Percentiles rank a stretch among this genome's conserved stretches.
Evolutionary conservation across 768 basidiomycete species (phyloP).

Genomic region (Kwoniella newhampshirensis): DNA sequence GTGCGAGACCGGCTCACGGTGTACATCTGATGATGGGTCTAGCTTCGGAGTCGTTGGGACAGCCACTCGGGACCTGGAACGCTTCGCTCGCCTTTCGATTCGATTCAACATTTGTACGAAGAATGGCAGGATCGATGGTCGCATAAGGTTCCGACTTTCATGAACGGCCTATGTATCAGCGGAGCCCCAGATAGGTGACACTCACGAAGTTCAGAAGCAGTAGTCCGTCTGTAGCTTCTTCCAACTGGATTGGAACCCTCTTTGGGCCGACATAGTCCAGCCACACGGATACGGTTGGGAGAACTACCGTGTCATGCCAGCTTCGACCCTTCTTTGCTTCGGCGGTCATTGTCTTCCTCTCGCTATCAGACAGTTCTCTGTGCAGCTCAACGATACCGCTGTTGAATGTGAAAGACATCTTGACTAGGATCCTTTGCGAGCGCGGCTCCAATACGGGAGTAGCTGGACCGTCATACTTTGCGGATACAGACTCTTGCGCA

Average conservation of each 20-base stretch:
- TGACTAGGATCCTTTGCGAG: slow-evolving; percentile 33
- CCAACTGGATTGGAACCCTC: neutral
- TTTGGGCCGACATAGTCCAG: slow-evolving; percentile 36
- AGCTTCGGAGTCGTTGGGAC: slow-evolving; percentile 1
- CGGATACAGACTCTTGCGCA: slow-evolving; percentile 19
- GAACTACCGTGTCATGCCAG: slow-evolving; percentile 66
- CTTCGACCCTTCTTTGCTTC: slow-evolving; percentile 59
- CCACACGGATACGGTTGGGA: slow-evolving; percentile 47
- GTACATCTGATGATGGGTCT: neutral
- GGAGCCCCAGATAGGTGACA: neutral
- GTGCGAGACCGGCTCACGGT: neutral
- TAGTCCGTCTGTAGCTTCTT: slow-evolving; percentile 54
- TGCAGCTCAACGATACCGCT: slow-evolving; percentile 82
- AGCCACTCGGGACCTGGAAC: neutral
- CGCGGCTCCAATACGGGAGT: slow-evolving; percentile 12
- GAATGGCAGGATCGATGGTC: slow-evolving; percentile 81
- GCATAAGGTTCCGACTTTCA: slow-evolving; percentile 78
- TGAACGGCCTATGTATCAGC: slow-evolving; percentile 58
- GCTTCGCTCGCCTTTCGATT: slow-evolving; percentile 68
- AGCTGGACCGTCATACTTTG: slow-evolving; percentile 54
- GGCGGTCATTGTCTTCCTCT: slow-evolving; percentile 19
- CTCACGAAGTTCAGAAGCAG: slow-evolving; percentile 79
- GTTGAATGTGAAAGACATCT: slow-evolving; percentile 74
- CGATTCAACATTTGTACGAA: slow-evolving; percentile 70
- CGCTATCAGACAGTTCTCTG: slow-evolving; percentile 53